Conservation (phyloP, 768 basidiomycete genomes). For the Scleroderma bovista region DNA sequence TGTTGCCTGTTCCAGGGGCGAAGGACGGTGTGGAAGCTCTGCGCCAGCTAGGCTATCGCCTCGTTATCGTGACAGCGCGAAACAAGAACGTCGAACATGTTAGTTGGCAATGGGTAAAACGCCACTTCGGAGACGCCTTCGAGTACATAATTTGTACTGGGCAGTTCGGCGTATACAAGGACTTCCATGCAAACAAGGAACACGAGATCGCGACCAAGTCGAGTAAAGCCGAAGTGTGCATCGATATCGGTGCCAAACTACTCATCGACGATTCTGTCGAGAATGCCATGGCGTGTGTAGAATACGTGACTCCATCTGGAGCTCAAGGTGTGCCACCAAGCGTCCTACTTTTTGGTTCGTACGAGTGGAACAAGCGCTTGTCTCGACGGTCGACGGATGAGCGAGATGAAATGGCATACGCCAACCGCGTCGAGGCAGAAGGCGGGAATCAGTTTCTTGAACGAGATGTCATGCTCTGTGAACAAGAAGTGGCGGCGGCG, state of each 20-base stretch:
- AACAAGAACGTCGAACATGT: slow-evolving; percentile 46
- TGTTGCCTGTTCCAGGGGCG: slow-evolving; percentile 56
- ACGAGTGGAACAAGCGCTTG: slow-evolving; percentile 67
- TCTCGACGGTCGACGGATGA: slow-evolving; percentile 39
- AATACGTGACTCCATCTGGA: slow-evolving; percentile 11
- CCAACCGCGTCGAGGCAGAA: slow-evolving; percentile 41
- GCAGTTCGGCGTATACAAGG: slow-evolving; percentile 39
- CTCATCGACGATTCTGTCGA: slow-evolving; percentile 80
- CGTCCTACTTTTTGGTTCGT: slow-evolving; percentile 70
- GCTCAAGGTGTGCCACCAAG: slow-evolving; percentile 33
- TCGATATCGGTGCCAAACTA: slow-evolving; percentile 54
- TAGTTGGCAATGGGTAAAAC: slow-evolving; percentile 63
- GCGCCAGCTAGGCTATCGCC: slow-evolving; percentile 55
- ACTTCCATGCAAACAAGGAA: slow-evolving; percentile 8
- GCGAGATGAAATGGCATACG: slow-evolving; percentile 49
- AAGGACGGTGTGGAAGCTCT: slow-evolving; percentile 51
- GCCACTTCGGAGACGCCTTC: slow-evolving; percentile 60
- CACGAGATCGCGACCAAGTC: slow-evolving; percentile 49
- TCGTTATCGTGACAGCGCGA: slow-evolving; percentile 77
- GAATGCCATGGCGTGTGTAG: slow-evolving; percentile 61
- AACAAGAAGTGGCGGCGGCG: slow-evolving; percentile 41
- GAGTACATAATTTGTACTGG: slow-evolving; percentile 67
- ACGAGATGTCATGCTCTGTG: slow-evolving; percentile 30
- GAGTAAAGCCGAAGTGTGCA: slow-evolving; percentile 70
- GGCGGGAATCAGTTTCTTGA: slow-evolving; percentile 53